Evolutionary conservation across 2,329 filamentous ascomycete genomes (phyloP).

Genomic region (Sphaerostilbella broomeana): DNA sequence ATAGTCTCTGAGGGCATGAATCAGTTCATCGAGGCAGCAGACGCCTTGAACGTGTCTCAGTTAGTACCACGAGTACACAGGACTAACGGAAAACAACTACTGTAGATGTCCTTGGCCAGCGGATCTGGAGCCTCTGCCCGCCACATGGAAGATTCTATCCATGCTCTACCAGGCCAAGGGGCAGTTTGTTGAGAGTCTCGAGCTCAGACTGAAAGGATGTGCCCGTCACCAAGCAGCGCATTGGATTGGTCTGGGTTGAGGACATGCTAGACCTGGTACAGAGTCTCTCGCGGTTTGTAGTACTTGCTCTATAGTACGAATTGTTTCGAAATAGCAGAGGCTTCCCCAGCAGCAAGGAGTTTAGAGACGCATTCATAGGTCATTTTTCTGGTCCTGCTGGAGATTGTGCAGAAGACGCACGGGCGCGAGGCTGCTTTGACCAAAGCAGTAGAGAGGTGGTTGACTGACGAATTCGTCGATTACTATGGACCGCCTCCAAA

Average conservation of each 20-base stretch:
- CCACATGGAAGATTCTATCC: constrained; percentile 1
- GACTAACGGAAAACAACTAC: neutral
- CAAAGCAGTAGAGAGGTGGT: neutral
- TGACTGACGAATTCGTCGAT: neutral
- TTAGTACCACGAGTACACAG: neutral
- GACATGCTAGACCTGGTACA: constrained; percentile 9
- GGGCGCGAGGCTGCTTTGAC: neutral
- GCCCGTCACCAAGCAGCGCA: neutral
- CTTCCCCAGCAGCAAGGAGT: constrained; percentile 5
- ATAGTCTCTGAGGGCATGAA: neutral
- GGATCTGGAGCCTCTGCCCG: constrained; percentile 7
- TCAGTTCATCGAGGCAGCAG: neutral
- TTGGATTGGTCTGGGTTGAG: constrained; percentile 1
- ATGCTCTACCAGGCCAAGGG: neutral
- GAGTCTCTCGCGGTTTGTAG: neutral
- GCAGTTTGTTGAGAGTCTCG: constrained; percentile 1
- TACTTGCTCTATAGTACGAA: neutral
- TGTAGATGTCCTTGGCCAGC: constrained; percentile 1
- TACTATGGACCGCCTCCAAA: constrained; percentile 3
- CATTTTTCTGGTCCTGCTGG: neutral
- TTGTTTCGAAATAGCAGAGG: neutral
- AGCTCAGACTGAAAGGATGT: neutral
- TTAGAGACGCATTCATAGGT: constrained; percentile 4
- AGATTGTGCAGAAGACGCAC: neutral
- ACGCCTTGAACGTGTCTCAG: neutral